These are phyloP conservation scores for Chaetomium sp. DNA, from an alignment of 2,329 filamentous ascomycete species.

Conservation along the genomic window DNA sequence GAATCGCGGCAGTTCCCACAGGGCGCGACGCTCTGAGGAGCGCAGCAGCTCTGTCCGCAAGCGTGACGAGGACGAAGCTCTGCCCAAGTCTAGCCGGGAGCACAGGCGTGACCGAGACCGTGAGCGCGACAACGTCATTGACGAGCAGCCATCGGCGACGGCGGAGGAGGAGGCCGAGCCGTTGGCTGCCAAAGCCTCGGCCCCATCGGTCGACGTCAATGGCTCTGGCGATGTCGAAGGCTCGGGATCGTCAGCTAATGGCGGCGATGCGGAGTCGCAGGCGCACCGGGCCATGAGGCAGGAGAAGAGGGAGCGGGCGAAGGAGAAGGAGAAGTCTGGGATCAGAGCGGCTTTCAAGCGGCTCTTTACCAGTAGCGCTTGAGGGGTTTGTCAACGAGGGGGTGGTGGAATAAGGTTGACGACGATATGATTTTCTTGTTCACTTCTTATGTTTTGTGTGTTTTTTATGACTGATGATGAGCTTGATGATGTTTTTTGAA, in stretches of 20 bases:
- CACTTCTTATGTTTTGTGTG: background rate
- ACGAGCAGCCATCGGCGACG: conserved; percentile 1
- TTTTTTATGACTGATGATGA: too few species aligned
- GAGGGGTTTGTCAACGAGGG: background rate
- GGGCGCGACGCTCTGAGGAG: conserved; percentile 19
- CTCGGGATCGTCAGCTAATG: conserved; percentile 10
- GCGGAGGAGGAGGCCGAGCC: conserved; percentile 2
- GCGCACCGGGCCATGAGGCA: conserved; percentile 22
- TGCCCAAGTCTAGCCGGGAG: conserved; percentile 1
- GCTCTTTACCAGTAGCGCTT: conserved; percentile 17
- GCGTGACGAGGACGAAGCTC: background rate
- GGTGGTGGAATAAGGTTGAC: background rate
- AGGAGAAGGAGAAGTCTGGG: conserved; percentile 21
- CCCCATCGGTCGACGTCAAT: conserved; percentile 13
- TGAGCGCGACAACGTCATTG: conserved; percentile 15
- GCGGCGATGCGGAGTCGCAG: conserved; percentile 11
- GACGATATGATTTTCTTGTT: background rate
- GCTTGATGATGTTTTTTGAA: too few species aligned
- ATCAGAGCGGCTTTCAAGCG: conserved; percentile 23
- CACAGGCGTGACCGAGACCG: conserved; percentile 4
- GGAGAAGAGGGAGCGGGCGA: conserved; percentile 21
- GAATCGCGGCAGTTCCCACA: conserved; percentile 14
- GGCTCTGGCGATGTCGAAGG: background rate
- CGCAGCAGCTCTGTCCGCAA: conserved; percentile 1
- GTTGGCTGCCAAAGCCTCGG: conserved; percentile 11